Conservation (phyloP, 2,329 filamentous ascomycete genomes). For the Ophiostoma australiae region DNA sequence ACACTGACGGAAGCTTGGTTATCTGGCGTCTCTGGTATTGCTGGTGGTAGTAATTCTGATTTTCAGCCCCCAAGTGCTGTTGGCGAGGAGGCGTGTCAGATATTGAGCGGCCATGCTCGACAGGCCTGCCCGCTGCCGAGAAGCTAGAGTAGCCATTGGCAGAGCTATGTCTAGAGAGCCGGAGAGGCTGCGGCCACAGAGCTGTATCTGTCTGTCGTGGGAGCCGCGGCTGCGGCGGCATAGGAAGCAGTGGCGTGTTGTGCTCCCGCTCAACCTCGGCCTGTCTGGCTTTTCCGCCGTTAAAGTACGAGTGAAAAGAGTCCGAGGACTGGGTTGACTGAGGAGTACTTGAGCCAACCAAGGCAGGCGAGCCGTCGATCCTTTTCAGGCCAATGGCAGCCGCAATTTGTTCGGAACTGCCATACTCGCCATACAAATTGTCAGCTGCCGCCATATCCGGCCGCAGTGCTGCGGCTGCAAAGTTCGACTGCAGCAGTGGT, state of each 20-base stretch:
- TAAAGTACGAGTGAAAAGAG: not conserved
- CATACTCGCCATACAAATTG: not conserved
- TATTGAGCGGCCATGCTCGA: not conserved
- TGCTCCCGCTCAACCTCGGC: not conserved
- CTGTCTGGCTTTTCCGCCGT: not conserved
- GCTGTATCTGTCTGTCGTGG: not conserved
- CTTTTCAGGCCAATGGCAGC: not conserved
- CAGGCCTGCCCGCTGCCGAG: not conserved
- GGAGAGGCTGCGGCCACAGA: not conserved
- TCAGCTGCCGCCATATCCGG: not conserved
- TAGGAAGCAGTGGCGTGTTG: not conserved
- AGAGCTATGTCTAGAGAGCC: not conserved
- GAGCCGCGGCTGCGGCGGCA: not conserved
- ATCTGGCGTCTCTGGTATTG: not conserved
- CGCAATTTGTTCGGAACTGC: not conserved
- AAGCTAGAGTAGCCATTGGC: not conserved
- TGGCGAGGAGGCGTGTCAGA: not conserved
- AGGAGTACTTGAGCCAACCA: not conserved
- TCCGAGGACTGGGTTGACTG: not conserved
- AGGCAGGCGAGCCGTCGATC: not conserved
- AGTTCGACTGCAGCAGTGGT: not conserved
- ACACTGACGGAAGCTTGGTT: not conserved
- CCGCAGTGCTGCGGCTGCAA: not conserved
- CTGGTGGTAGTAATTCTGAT: not conserved
- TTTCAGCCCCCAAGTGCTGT: not conserved